A percentile compares a stretch with the other conserved stretches of the same genome.
phyloP scores from a whole-genome alignment of 805 yeast species.

The Metschnikowia kofuensis region DNA sequence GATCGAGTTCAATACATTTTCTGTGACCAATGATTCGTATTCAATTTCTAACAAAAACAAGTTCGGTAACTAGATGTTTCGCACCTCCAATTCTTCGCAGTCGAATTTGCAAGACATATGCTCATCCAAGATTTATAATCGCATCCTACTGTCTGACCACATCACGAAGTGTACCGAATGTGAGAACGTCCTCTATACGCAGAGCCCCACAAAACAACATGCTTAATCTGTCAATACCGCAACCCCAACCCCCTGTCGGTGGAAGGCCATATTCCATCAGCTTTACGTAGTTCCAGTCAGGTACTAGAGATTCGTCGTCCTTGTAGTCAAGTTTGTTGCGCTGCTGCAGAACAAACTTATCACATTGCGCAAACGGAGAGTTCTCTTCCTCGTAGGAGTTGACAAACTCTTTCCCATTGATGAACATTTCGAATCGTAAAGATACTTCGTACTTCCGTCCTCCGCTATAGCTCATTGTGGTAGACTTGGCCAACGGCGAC shows the following conservation, averaged over 20 bases:
- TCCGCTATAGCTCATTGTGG: slow-evolving; percentile 24
- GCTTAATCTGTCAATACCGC: slow-evolving; percentile 85
- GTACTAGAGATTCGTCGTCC: slow-evolving; percentile 63
- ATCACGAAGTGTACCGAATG: slow-evolving; percentile 73
- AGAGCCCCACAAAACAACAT: slow-evolving; percentile 68
- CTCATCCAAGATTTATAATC: not conserved
- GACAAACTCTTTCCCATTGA: slow-evolving; percentile 74
- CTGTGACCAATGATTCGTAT: too few relatives aligned
- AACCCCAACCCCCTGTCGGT: slow-evolving; percentile 98
- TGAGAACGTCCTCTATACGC: slow-evolving; percentile 71
- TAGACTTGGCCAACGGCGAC: slow-evolving; percentile 86
- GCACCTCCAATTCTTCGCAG: not conserved
- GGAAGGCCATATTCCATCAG: slow-evolving; percentile 93
- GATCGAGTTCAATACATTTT: too few relatives aligned
- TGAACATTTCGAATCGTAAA: slow-evolving; percentile 79
- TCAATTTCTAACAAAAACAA: too few relatives aligned
- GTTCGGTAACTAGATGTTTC: too few relatives aligned
- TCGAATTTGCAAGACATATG: not conserved
- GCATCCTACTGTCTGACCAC: slow-evolving; percentile 50
- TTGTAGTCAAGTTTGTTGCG: slow-evolving; percentile 41
- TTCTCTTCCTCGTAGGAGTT: slow-evolving; percentile 98
- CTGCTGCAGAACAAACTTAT: slow-evolving; percentile 63
- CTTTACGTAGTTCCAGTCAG: slow-evolving; percentile 69
- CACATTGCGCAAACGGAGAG: slow-evolving; percentile 67
- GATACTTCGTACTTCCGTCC: slow-evolving; percentile 44